Base-by-base conservation (phyloP, 208 protist genomes). In the Herpetomonas tarakana region DNA sequence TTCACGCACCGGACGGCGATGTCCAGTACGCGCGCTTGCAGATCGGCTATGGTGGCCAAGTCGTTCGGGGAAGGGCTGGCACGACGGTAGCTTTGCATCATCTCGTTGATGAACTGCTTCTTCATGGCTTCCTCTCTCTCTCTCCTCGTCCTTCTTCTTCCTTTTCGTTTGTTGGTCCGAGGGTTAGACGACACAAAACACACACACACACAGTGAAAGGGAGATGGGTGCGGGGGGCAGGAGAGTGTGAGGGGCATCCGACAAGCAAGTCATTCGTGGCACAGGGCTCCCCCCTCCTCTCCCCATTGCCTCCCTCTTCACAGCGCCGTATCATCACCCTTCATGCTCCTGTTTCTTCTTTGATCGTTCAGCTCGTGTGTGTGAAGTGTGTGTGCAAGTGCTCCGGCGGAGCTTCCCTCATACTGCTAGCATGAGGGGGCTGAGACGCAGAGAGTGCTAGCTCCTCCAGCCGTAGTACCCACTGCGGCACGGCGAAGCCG, bases 1-100 rank as follows among this genome's bases (percentile, higher is more conserved):
- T 96, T 96, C 12, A 91, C 90, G 38, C 76, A 81, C 9, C 70
- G 78, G 29, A 74, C 63, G n/a, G 77, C 74, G 44, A 96, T 68
- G 31, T 91, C 85, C 0, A 83, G 29, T 16, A 96, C 65, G 24
- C 90, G 81, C 16, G 60, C 39, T 57, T 72, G 57, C 18, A 96
- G 62, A 31, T 96, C 86, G 11, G 35, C 44, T 19, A 96, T 56
- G 45, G 76, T 71, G 14, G 45, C 72, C 7, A 45, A 45, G 49
- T 92, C 76, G 12, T 62, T 65, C 16, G 56, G 26, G 9, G 72
- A 68, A n/a, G 68, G 46, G 25, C 54, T 38, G 2, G 68, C 65
- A 6, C 31, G 50, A 6, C 90, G 79, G 68, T 81, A 96, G 58
- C 81, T 68, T 41, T 68, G 65, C 76, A 96, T 92, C 77, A 86